These are phyloP conservation scores for Trichosporon coremiiforme DNA, from an alignment of 1,284 basidiomycete species.

Conservation along the genomic window DNA sequence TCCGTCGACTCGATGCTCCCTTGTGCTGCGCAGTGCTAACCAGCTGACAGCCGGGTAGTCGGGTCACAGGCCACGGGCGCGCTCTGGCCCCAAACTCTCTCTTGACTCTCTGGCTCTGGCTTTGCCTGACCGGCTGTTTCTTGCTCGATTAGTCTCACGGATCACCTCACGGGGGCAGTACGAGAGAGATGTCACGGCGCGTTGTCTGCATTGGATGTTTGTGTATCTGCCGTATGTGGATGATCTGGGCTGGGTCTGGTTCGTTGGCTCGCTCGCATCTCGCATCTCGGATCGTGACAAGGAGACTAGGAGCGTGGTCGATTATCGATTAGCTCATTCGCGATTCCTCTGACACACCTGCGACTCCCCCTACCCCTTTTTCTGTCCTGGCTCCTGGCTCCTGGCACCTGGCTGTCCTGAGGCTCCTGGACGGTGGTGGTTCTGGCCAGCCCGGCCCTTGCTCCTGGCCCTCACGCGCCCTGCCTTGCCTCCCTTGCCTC, in stretches of 20 bases:
- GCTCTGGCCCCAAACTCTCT: background rate
- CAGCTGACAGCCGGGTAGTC: slow-evolving; percentile 6
- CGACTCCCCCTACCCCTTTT: slow-evolving; percentile 18
- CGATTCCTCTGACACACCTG: slow-evolving; percentile 11
- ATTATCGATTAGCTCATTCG: slow-evolving; percentile 14
- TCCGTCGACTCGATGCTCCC: background rate
- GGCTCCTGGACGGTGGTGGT: background rate
- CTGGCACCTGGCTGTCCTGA: background rate
- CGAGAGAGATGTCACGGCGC: slow-evolving; percentile 3
- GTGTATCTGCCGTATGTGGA: background rate
- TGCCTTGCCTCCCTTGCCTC: background rate
- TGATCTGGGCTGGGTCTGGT: background rate
- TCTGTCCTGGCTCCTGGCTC: slow-evolving; percentile 8
- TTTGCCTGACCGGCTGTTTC: background rate
- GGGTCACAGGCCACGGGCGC: background rate
- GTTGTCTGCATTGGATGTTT: background rate
- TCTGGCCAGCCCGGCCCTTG: background rate
- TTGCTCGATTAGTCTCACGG: slow-evolving; percentile 3
- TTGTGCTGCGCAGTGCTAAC: slow-evolving; percentile 10
- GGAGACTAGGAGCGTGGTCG: slow-evolving; percentile 4
- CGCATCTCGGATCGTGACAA: slow-evolving; percentile 19
- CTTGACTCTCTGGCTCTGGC: background rate
- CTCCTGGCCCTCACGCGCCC: background rate
- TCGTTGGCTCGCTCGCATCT: slow-evolving; percentile 8
- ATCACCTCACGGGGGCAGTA: background rate